Evolutionary conservation across 1,284 basidiomycete species (phyloP).

Genomic region (Ceratobasidium sp.): DNA sequence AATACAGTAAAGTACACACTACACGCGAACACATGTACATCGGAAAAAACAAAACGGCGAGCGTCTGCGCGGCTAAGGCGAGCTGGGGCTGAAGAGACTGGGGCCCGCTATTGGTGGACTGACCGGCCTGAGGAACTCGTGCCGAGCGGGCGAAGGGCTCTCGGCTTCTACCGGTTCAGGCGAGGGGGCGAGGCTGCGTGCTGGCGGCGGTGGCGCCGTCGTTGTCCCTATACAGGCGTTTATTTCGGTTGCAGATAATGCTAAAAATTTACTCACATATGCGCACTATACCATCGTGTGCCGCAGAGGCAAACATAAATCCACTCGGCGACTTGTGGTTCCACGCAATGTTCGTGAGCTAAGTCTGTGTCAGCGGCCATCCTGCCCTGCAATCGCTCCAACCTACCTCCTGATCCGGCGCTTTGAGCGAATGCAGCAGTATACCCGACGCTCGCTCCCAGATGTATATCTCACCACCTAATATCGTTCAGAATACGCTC

Average conservation of each 20-base stretch:
- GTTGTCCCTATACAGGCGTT: slow-evolving; percentile 26
- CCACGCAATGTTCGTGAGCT: slow-evolving; percentile 43
- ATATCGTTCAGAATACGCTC: background rate
- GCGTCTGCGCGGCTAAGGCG: background rate
- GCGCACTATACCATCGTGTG: slow-evolving; percentile 33
- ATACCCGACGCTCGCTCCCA: slow-evolving; percentile 38
- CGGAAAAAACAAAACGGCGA: slow-evolving; percentile 2
- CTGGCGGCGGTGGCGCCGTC: slow-evolving; percentile 13
- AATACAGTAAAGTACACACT: slow-evolving; percentile 6
- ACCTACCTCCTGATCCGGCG: slow-evolving; percentile 34
- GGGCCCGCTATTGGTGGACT: slow-evolving; percentile 25
- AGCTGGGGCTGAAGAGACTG: background rate
- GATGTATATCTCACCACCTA: slow-evolving; percentile 44
- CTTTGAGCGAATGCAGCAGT: slow-evolving; percentile 38
- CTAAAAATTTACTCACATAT: slow-evolving; percentile 27
- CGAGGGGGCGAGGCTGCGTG: slow-evolving; percentile 25
- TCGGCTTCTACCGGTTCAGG: slow-evolving; percentile 29
- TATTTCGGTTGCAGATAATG: background rate
- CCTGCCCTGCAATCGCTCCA: background rate
- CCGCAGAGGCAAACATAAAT: slow-evolving; percentile 43
- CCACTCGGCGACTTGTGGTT: slow-evolving; percentile 42
- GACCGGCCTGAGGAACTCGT: slow-evolving; percentile 1
- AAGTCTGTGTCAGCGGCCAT: background rate
- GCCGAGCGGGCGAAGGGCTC: background rate
- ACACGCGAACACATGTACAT: slow-evolving; percentile 6